Evolutionary conservation across 2,329 filamentous ascomycete genomes (phyloP).

Genomic region (Nakataea oryzae): DNA sequence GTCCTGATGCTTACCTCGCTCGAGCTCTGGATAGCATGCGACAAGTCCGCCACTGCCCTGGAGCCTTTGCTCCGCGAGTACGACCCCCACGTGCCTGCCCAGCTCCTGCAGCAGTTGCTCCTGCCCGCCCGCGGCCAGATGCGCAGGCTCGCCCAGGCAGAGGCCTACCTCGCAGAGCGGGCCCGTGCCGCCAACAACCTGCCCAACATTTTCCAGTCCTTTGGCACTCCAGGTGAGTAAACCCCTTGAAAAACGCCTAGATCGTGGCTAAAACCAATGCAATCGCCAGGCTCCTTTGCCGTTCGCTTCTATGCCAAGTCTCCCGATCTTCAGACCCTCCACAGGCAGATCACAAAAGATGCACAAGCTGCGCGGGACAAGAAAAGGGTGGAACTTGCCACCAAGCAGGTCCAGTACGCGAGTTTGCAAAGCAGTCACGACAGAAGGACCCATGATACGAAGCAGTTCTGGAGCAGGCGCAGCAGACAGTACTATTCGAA

Average conservation of each 20-base stretch:
- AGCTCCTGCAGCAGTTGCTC: constrained; percentile 30
- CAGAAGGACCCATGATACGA: too few relatives aligned
- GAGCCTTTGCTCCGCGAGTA: constrained; percentile 35
- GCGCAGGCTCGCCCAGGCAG: constrained; percentile 29
- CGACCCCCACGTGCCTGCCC: constrained; percentile 27
- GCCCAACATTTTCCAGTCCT: constrained; percentile 24
- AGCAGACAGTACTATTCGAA: neutral
- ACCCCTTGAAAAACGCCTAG: too few relatives aligned
- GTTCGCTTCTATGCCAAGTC: constrained; percentile 38
- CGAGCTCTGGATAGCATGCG: constrained; percentile 49
- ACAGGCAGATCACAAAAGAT: constrained; percentile 22
- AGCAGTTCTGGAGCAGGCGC: neutral
- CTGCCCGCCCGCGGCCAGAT: constrained; percentile 33
- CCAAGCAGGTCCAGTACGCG: too few relatives aligned
- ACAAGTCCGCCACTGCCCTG: constrained; percentile 28
- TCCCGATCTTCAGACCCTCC: constrained; percentile 22
- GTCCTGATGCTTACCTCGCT: constrained; percentile 43
- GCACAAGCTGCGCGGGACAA: constrained; percentile 19
- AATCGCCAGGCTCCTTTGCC: constrained; percentile 25
- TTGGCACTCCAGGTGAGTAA: constrained; percentile 13
- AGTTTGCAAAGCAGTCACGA: constrained; percentile 14
- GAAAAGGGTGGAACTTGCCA: constrained; percentile 21
- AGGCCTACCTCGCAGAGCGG: constrained; percentile 33
- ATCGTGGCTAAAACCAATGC: neutral
- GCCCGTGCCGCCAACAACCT: constrained; percentile 6